Base-by-base conservation (phyloP, 1,284 basidiomycete genomes). In the Malassezia yamatoensis region DNA sequence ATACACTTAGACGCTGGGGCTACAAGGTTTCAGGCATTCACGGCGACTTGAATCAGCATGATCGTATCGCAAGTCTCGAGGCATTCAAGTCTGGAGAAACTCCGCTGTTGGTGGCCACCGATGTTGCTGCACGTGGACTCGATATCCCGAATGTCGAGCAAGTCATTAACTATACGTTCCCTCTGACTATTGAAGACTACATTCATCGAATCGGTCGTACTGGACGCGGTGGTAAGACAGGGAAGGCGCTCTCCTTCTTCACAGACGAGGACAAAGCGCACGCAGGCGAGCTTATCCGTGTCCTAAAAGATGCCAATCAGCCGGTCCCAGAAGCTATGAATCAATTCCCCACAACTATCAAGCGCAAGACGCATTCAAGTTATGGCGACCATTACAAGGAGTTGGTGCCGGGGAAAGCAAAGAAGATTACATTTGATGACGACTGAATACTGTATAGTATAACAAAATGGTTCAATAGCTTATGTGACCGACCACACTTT, bases 131-230 rank as follows among this genome's bases (percentile, higher is more conserved):
- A 21, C 83, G 93, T 60, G 94, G 93, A 16, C 79, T 98, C 60
- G 93, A 99, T 78, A 96, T 99, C 67, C 91, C 94, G 3, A 87
- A 94, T 72, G 94, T 98, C 36, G 87, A 85, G 45, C 82, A 85
- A 33, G 76, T 78, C 36, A 61, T 77, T 59, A 75, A 75, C 78
- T 94, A 96, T 70, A 96, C 90, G 9, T 99, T 98, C 80, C 94
- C 94, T 15, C 79, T 98, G 64, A 55, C 61, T 11, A 65, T 70
- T 42, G 64, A 79, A 68, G 80, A 96, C 78, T 98, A 96, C 75
- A 86, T 98, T 59, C 93, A 98, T 78, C 86, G 94, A 33, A 96
- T 96, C 65, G 93, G 93, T 32, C 83, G 93, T 66, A 96, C 93
- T 5, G 90, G 93, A 24, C 86, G 93, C 53, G 93, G 88, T 36